Evolutionary conservation across 2,329 filamentous ascomycete genomes (phyloP).

Genomic region (Cordyceps cicadae): DNA sequence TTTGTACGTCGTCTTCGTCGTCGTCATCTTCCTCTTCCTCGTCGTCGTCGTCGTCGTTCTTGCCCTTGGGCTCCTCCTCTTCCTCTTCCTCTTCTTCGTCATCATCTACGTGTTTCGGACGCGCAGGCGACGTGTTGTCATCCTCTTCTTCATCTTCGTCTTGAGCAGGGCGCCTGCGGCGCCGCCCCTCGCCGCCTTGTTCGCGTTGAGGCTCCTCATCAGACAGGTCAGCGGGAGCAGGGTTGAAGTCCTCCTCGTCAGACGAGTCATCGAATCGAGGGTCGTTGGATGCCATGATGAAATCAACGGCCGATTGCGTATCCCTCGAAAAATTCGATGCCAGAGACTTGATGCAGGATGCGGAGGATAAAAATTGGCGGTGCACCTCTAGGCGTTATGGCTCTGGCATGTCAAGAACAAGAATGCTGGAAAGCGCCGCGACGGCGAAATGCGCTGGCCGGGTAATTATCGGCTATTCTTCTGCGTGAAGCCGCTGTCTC

Average conservation of each 20-base stretch:
- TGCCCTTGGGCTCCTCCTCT: constrained; percentile 26
- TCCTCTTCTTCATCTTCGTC: constrained; percentile 28
- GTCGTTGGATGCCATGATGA: constrained; percentile 40
- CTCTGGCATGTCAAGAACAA: constrained; percentile 10
- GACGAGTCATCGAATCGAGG: constrained; percentile 54
- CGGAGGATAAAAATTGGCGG: background rate
- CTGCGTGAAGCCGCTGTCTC: background rate
- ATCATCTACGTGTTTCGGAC: constrained; percentile 20
- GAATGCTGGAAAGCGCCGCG: background rate
- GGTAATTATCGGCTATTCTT: constrained; percentile 14
- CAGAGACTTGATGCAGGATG: constrained; percentile 9
- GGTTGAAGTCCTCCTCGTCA: constrained; percentile 87
- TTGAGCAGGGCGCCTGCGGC: background rate
- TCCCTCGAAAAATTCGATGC: constrained; percentile 7
- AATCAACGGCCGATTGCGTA: background rate
- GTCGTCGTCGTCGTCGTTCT: constrained; percentile 28
- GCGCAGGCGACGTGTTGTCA: constrained; percentile 22
- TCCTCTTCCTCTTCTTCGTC: constrained; percentile 38
- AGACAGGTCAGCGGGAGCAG: constrained; percentile 62
- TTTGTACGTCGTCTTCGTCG: constrained; percentile 60
- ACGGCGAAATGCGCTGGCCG: constrained; percentile 11
- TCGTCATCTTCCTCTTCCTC: constrained; percentile 43
- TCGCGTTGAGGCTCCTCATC: constrained; percentile 45
- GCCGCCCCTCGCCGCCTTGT: constrained; percentile 34
- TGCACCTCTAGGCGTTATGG: constrained; percentile 7